These are phyloP conservation scores for Cryphonectria naterciae DNA, from an alignment of 2,329 filamentous ascomycete genomes.

Conservation along the genomic window DNA sequence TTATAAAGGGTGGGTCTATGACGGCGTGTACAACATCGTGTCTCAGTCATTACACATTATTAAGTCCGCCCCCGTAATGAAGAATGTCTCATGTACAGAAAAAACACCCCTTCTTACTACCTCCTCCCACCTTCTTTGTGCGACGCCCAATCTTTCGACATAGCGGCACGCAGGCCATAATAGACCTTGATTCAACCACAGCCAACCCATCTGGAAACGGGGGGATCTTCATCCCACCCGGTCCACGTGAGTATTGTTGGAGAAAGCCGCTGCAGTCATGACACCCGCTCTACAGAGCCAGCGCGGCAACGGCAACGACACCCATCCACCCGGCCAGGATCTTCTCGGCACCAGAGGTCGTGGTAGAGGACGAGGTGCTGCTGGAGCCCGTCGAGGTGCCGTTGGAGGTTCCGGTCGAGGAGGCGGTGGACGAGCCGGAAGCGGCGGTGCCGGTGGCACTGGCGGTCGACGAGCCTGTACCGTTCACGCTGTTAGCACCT, in stretches of 20 bases:
- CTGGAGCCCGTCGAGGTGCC: slow-evolving; percentile 1
- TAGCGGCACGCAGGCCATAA: neutral
- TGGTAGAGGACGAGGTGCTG: slow-evolving; percentile 13
- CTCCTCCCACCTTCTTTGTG: neutral
- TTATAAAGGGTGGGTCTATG: neutral
- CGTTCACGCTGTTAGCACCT: slow-evolving; percentile 13
- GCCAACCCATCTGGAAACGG: too few relatives aligned
- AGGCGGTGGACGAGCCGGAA: slow-evolving; percentile 2
- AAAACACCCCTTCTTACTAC: neutral
- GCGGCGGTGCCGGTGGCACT: slow-evolving; percentile 14
- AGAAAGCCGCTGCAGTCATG: neutral
- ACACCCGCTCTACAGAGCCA: slow-evolving; percentile 22
- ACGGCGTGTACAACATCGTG: slow-evolving; percentile 4
- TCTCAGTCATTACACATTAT: slow-evolving; percentile 19
- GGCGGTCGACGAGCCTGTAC: slow-evolving; percentile 17
- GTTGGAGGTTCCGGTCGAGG: slow-evolving; percentile 9
- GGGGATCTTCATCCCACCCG: too few relatives aligned
- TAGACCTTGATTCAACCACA: neutral
- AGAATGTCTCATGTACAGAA: neutral
- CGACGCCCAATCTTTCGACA: neutral
- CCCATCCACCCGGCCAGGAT: slow-evolving; percentile 27
- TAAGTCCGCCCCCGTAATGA: slow-evolving; percentile 3
- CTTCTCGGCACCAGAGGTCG: slow-evolving; percentile 26
- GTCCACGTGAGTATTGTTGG: neutral
- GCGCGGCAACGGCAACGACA: slow-evolving; percentile 22